Base-by-base conservation (phyloP, 2,329 filamentous ascomycete genomes). In the Ampelomyces quisqualis region DNA sequence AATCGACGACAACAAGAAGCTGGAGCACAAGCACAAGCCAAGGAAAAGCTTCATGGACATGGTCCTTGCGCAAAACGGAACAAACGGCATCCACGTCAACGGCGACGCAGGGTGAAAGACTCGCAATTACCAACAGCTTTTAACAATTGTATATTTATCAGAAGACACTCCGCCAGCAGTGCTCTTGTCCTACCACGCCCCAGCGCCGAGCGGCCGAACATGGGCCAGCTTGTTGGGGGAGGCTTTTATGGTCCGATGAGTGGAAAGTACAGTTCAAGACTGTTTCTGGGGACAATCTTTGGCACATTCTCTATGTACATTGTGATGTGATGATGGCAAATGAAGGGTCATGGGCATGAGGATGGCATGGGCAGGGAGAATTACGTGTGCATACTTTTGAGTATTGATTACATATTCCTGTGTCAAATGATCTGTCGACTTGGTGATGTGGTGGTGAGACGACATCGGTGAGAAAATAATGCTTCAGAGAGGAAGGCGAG, bases 31-130 rank as follows among this genome's bases (percentile, higher is more conserved):
- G 30, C 57, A 56, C 34, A 62, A 55, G 46, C 63, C 63, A 8
- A 40, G 60, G 29, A 67, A 67, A 39, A 68, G 61, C 43, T 67
- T 68, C 45, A 62, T 67, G 63, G 63, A 68, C 32, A 56, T 62
- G 35, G 51, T 64, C 3, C 47, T 64, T 4, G 57, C 51, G 20
- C 50, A 58, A 26, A 57, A 58, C 28, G 51, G 54, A 5, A 33
- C 55, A 7, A 62, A 57, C 20, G 52, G 54, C 21, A 39, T 56
- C 7, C 33, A 34, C 11, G 38, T 61, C 17, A 62, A 60, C 17
- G 57, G 60, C 18, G 56, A 59, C 11, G 36, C 29, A 7, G 55
- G 56, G 27, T 62, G 60, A 58, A 47, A 35, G 26, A 30, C 8
- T 8, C 9, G 21, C 11, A 20, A 22, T n/a, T 23, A 10, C 14